Conservation (phyloP, 805 yeast species). For the Cyberlindnera bimundalis region DNA sequence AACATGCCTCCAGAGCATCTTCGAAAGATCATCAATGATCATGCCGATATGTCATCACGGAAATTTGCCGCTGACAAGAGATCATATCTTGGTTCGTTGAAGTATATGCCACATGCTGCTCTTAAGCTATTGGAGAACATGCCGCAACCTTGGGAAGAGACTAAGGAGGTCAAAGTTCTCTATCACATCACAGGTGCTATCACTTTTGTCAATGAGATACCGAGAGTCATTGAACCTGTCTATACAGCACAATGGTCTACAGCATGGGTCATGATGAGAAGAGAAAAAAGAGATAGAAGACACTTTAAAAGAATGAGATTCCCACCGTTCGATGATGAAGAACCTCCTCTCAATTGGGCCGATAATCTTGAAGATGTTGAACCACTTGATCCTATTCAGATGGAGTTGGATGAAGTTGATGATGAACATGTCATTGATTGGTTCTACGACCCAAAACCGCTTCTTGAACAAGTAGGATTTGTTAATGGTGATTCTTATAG, state of each 20-base stretch:
- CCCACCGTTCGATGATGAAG: conserved; percentile 98
- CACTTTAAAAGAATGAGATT: conserved; percentile 90
- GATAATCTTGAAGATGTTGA: conserved; percentile 74
- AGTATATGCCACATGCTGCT: conserved; percentile 94
- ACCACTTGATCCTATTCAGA: conserved; percentile 64
- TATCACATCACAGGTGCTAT: conserved; percentile 93
- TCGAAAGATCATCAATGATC: conserved; percentile 76
- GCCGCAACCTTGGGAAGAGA: conserved; percentile 98
- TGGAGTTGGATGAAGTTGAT: conserved; percentile 62
- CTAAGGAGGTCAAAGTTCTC: conserved; percentile 79
- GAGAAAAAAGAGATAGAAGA: conserved; percentile 86
- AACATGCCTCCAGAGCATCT: conserved; percentile 95
- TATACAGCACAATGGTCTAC: conserved; percentile 96
- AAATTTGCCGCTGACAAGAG: conserved; percentile 81
- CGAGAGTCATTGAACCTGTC: conserved; percentile 88
- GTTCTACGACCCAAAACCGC: conserved; percentile 78
- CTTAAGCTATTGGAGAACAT: conserved; percentile 86
- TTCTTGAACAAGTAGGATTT: conserved; percentile 49
- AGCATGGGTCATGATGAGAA: conserved; percentile 88
- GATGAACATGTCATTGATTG: conserved; percentile 65
- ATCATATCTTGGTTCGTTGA: conserved; percentile 84
- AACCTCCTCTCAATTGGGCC: conserved; percentile 83
- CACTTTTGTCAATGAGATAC: conserved; percentile 89
- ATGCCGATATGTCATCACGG: conserved; percentile 79
- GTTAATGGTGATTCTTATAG: conserved; percentile 79